Conservation (phyloP, 2,329 filamentous ascomycete species). For the Arthroderma uncinatum region DNA sequence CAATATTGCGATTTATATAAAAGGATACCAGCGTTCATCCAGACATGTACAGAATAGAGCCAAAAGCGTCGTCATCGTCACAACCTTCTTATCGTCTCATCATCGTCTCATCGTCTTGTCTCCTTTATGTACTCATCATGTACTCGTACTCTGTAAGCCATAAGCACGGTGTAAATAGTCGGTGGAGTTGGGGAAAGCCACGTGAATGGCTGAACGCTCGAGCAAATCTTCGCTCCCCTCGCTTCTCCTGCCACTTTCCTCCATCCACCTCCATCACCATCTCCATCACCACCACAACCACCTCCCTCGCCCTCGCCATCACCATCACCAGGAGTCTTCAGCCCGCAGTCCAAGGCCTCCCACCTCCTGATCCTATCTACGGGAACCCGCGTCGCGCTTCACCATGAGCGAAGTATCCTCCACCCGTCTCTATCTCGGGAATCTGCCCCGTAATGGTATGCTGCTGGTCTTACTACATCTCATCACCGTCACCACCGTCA, state of each 20-base stretch:
- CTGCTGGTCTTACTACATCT: conserved; percentile 25
- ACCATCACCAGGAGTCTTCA: neutral
- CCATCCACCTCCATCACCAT: neutral
- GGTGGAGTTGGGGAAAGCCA: neutral
- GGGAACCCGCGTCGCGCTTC: conserved; percentile 6
- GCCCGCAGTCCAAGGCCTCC: neutral
- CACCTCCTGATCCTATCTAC: neutral
- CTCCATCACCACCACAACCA: neutral
- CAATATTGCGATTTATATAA: neutral
- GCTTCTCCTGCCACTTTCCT: neutral
- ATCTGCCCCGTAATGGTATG: conserved; percentile 92
- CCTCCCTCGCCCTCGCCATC: neutral
- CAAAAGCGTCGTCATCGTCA: neutral
- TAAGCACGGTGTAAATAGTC: neutral
- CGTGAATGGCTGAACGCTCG: conserved; percentile 2
- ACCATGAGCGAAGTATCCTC: conserved; percentile 78
- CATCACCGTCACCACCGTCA: conserved; percentile 10
- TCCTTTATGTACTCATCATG: no score
- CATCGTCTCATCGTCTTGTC: no score
- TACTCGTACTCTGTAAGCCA: no score
- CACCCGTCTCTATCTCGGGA: conserved; percentile 93
- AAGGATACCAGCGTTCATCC: neutral
- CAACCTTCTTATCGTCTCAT: neutral
- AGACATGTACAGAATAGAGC: conserved; percentile 4
- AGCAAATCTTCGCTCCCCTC: neutral